Conservation (phyloP, 495 filamentous ascomycete genomes). For the Hamigera avellanea region DNA sequence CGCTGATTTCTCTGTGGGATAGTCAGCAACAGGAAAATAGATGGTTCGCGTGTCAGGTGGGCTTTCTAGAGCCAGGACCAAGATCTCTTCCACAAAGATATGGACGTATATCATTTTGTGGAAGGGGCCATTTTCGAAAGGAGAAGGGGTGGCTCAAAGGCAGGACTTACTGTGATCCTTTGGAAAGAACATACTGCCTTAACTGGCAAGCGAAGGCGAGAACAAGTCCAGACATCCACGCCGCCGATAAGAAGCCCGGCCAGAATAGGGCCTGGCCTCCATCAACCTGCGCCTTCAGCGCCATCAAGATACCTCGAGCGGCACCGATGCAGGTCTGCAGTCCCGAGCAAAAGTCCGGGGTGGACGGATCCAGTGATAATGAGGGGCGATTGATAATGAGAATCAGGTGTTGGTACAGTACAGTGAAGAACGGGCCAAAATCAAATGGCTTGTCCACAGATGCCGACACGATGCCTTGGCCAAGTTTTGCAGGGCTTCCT, state of each 20-base stretch:
- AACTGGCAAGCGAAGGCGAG: constrained; percentile 31
- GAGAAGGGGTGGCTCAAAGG: not conserved
- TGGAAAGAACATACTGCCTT: constrained; percentile 23
- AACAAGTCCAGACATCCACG: constrained; percentile 30
- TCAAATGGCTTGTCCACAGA: constrained; percentile 17
- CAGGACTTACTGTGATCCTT: constrained; percentile 21
- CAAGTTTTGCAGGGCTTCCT: constrained; percentile 1
- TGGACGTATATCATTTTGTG: too few relatives aligned
- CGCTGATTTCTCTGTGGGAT: constrained; percentile 19
- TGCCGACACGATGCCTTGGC: not conserved
- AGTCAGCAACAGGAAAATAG: too few relatives aligned
- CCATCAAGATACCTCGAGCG: constrained; percentile 23
- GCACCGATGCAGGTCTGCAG: constrained; percentile 31
- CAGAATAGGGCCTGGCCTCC: constrained; percentile 25
- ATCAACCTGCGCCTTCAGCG: constrained; percentile 19
- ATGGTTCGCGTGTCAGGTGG: too few relatives aligned
- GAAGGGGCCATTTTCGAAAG: too few relatives aligned
- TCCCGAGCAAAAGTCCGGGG: constrained; percentile 26
- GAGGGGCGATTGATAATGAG: constrained; percentile 47
- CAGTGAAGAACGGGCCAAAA: constrained; percentile 34
- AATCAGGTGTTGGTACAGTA: constrained; percentile 58
- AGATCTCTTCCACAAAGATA: too few relatives aligned
- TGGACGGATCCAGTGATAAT: constrained; percentile 21
- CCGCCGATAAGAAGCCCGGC: constrained; percentile 28
- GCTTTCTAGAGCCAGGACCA: too few relatives aligned